Evolutionary conservation across 164 flowering plant species (phyloP).

Genomic region (Warburgia ugandensis): DNA sequence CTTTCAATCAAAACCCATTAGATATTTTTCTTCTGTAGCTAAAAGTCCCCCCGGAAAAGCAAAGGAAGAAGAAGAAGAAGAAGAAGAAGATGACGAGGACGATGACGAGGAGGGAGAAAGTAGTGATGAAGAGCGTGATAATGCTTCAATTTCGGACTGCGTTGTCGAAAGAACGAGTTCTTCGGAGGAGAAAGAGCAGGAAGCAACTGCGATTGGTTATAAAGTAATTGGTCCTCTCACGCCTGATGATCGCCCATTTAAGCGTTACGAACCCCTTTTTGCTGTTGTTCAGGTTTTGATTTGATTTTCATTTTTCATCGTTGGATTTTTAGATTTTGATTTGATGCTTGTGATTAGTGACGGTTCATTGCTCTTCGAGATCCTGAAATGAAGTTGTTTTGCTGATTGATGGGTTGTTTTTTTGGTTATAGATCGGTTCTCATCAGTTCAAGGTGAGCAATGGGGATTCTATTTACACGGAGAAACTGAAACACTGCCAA

Average conservation of each 20-base stretch:
- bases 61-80: slow-evolving; percentile 13
- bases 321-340: background rate
- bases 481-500: slow-evolving; percentile 81
- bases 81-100: slow-evolving; percentile 15
- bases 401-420: background rate
- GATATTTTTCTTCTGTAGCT: slow-evolving; percentile 27
- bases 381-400: background rate
- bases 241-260: slow-evolving; percentile 50
- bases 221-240: slow-evolving; percentile 68
- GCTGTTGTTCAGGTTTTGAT: slow-evolving; percentile 80
- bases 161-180: slow-evolving; percentile 28
- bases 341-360: background rate
- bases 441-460: slow-evolving; percentile 98
- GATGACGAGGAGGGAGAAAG: slow-evolving; percentile 24
- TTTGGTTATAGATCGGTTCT: slow-evolving; percentile 67
- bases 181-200: slow-evolving; percentile 56
- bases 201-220: slow-evolving; percentile 85
- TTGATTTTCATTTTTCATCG: slow-evolving; percentile 1
- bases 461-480: slow-evolving; percentile 69
- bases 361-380: background rate
- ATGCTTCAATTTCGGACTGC: slow-evolving; percentile 11
- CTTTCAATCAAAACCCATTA: slow-evolving; percentile 8
- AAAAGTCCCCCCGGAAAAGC: background rate
- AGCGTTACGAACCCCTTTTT: slow-evolving; percentile 67
- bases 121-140: slow-evolving; percentile 13